Evolutionary conservation across 805 yeast species (phyloP).

Genomic region (Torulaspora franciscae): DNA sequence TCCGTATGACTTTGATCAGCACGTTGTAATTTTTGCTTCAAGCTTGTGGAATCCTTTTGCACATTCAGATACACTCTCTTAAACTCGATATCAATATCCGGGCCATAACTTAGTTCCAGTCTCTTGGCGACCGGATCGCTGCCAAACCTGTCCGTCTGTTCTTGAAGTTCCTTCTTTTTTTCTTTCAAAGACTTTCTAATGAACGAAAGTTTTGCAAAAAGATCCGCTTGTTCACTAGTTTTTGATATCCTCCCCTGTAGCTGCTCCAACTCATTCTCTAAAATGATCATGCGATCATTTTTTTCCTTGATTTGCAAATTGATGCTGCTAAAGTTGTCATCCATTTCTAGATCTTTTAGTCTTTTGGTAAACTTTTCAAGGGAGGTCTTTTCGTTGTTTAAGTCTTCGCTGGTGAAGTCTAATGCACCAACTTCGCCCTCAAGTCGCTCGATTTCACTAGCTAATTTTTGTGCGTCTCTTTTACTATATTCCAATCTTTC

Average conservation of each 20-base stretch:
- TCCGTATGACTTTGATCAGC: slow-evolving; percentile 20
- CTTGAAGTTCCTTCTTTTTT: slow-evolving; percentile 14
- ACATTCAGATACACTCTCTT: slow-evolving; percentile 17
- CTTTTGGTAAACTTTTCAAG: slow-evolving; percentile 39
- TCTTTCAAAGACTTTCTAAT: slow-evolving; percentile 23
- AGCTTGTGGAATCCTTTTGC: slow-evolving; percentile 19
- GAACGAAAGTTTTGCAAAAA: slow-evolving; percentile 49
- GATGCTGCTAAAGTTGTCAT: slow-evolving; percentile 30
- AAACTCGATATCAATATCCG: slow-evolving; percentile 24
- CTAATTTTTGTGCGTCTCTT: slow-evolving; percentile 40
- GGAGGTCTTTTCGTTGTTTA: slow-evolving; percentile 43
- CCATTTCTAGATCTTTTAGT: slow-evolving; percentile 32
- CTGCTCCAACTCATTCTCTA: slow-evolving; percentile 49
- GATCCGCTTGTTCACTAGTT: slow-evolving; percentile 54
- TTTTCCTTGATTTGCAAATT: slow-evolving; percentile 37
- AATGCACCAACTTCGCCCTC: slow-evolving; percentile 39
- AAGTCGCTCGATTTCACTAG: slow-evolving; percentile 37
- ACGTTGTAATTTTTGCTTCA: slow-evolving; percentile 14
- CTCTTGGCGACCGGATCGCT: slow-evolving; percentile 10
- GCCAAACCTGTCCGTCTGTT: slow-evolving; percentile 1
- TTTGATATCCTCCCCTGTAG: slow-evolving; percentile 46
- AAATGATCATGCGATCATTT: slow-evolving; percentile 35
- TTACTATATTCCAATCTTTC: slow-evolving; percentile 42
- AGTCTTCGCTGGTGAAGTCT: slow-evolving; percentile 42
- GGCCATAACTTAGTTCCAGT: slow-evolving; percentile 13